Percentiles rank a stretch among this genome's conserved stretches.
phyloP scores from a whole-genome alignment of 202 grass and related monocot genomes.

The Zizania palustris region DNA sequence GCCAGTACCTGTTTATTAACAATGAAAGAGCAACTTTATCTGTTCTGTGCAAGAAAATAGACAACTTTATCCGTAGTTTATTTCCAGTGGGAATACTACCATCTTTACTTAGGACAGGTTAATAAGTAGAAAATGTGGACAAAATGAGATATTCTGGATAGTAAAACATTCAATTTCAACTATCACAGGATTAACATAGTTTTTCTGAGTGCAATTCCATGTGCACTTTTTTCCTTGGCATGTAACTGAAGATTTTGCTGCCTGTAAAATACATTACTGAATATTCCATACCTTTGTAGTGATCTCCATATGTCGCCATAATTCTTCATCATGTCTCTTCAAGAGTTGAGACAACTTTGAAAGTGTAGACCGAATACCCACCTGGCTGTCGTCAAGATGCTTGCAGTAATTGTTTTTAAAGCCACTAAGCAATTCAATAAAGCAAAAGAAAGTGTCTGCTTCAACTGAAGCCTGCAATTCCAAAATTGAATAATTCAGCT shows the following conservation, averaged over 20 bases:
- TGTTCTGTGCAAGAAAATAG: slow-evolving; percentile 15
- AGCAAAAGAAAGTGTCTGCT: slow-evolving; percentile 89
- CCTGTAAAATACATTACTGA: neutral
- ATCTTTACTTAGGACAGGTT: neutral
- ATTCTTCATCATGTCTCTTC: slow-evolving; percentile 91
- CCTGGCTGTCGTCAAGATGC: slow-evolving; percentile 83
- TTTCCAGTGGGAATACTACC: neutral
- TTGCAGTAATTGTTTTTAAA: slow-evolving; percentile 89
- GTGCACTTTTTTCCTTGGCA: slow-evolving; percentile 16
- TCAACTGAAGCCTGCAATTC: slow-evolving; percentile 65
- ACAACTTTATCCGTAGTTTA: neutral
- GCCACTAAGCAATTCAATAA: slow-evolving; percentile 74
- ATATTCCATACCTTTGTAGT: slow-evolving; percentile 58
- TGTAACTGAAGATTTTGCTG: slow-evolving; percentile 1
- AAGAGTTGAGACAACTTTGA: slow-evolving; percentile 77
- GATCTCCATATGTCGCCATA: slow-evolving; percentile 87
- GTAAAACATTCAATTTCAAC: slow-evolving; percentile 17
- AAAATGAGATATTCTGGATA: neutral
- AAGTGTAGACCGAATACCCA: slow-evolving; percentile 76
- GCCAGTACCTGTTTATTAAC: neutral
- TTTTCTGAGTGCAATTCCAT: neutral
- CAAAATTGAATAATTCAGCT: slow-evolving; percentile 1
- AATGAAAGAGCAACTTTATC: slow-evolving; percentile 10
- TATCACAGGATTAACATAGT: slow-evolving; percentile 28
- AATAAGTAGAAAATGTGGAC: slow-evolving; percentile 7